Evolutionary conservation across 495 filamentous ascomycete genomes (phyloP), one percentile per base, ranked within the genome.

Genomic region (Aspergillus nanangensis): DNA sequence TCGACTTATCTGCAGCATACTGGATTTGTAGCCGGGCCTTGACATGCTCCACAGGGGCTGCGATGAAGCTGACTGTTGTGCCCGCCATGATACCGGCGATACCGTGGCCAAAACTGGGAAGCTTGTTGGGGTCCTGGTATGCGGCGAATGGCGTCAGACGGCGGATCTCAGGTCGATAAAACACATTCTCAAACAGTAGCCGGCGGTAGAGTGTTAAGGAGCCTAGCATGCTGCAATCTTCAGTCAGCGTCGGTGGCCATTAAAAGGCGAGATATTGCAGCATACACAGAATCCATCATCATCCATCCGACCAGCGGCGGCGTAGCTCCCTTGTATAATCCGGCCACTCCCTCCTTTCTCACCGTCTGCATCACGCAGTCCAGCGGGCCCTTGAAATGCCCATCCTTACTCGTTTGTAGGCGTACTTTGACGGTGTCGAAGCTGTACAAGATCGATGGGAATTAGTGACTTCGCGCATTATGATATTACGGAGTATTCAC

Each of bases 371-470:
- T 58, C 3, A 95, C 71, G 58, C 93, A 98, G 56, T 94, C 82
- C n/a, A 92, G 57, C 0, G 93, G 91, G 2, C 93, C 93, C 37
- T 69, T 71, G 72, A 98, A 98, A 51, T 86, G 88, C 1, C 74
- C 62, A 40, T 81, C 61, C 53, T 81, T 67, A 38, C 86, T 86
- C n/a, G 93, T 96, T 62, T 98, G 93, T 17, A 98, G 72, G 18
- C 93, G 87, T 50, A 96, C 91, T 67, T 97, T 96, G 63, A 97
- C 82, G 0, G 92, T 97, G 63, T 97, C 92, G 73, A 97, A 97
- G 52, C 75, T 78, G 48, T 29, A 14, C 15, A 27, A 36, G n/a
- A n/a, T n/a, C 34, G 23, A 44, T 11, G 20, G 11, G n/a, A 40
- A 22, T n/a, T n/a, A n/a, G n/a, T n/a, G n/a, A n/a, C n/a, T n/a